Conservation (phyloP, 805 yeast genomes). For the Lachancea sp. region DNA sequence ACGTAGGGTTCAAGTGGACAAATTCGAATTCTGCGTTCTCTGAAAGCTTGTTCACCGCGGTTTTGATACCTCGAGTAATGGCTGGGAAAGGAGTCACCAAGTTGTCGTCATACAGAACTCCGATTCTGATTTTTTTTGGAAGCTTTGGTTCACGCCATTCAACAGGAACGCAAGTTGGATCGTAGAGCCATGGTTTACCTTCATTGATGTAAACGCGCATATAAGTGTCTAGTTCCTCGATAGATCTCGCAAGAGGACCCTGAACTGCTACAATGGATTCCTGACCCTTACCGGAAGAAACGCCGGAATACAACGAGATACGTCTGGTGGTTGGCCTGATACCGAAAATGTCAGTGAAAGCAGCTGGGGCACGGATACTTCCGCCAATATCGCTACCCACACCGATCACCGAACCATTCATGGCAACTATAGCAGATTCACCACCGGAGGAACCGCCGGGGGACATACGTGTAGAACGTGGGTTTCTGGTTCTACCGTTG, state of each 20-base stretch:
- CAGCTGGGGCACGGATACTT: conserved; percentile 61
- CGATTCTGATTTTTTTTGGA: conserved; percentile 47
- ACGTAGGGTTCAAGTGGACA: conserved; percentile 34
- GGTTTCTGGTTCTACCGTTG: conserved; percentile 53
- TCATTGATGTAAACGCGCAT: conserved; percentile 56
- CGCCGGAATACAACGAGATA: conserved; percentile 37
- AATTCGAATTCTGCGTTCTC: conserved; percentile 53
- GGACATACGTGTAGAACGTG: conserved; percentile 49
- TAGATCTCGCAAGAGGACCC: conserved; percentile 61
- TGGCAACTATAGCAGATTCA: conserved; percentile 57
- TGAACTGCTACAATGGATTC: conserved; percentile 59
- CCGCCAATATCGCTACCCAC: conserved; percentile 72
- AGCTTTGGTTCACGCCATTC: conserved; percentile 36
- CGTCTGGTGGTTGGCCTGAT: conserved; percentile 56
- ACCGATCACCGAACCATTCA: conserved; percentile 56
- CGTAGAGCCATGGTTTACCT: conserved; percentile 59
- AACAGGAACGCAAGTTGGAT: conserved; percentile 31
- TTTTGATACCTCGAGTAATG: conserved; percentile 47
- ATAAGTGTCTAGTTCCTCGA: conserved; percentile 62
- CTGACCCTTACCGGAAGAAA: conserved; percentile 55
- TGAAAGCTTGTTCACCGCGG: conserved; percentile 46
- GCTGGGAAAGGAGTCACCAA: conserved; percentile 65
- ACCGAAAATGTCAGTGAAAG: conserved; percentile 57
- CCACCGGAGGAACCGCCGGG: conserved; percentile 75
- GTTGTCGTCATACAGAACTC: conserved; percentile 58